phyloP scores from a whole-genome alignment of 768 basidiomycete species.

The Leccinum subtestaceum region DNA sequence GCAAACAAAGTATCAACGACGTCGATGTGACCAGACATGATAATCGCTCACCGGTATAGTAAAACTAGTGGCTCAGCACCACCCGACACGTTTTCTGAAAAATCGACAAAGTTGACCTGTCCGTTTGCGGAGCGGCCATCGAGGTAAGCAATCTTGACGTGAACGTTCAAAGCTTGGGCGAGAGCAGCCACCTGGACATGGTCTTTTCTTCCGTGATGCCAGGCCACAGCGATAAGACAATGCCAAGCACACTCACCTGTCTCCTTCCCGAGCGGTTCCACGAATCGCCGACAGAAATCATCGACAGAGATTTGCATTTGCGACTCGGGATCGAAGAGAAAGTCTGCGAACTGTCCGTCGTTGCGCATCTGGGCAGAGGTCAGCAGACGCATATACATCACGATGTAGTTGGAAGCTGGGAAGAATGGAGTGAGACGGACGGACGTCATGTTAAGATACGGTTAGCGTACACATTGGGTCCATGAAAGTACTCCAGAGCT shows the following conservation, averaged over 20 bases:
- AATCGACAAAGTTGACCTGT: constrained; percentile 64
- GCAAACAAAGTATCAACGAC: constrained; percentile 1
- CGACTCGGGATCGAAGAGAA: constrained; percentile 76
- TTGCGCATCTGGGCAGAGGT: constrained; percentile 79
- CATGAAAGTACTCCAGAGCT: constrained; percentile 46
- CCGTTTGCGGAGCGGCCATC: constrained; percentile 56
- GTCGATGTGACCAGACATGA: not conserved
- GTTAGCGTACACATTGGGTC: constrained; percentile 43
- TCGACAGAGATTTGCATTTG: constrained; percentile 52
- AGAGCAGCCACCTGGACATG: constrained; percentile 82
- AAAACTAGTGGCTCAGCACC: constrained; percentile 56
- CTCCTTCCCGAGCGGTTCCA: constrained; percentile 76
- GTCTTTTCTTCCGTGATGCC: constrained; percentile 41
- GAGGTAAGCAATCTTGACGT: constrained; percentile 76
- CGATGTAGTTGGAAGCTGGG: constrained; percentile 67
- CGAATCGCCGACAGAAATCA: constrained; percentile 73
- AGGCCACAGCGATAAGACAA: not conserved
- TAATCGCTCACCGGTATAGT: constrained; percentile 63
- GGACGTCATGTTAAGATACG: not conserved
- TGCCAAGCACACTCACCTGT: constrained; percentile 47
- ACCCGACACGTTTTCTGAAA: constrained; percentile 48
- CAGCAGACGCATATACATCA: constrained; percentile 76
- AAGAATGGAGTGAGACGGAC: not conserved
- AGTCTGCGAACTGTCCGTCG: constrained; percentile 57
- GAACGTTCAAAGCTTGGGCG: constrained; percentile 60